Base-by-base conservation (phyloP, 257 asterid genomes). In the Penstemon barbatus region DNA sequence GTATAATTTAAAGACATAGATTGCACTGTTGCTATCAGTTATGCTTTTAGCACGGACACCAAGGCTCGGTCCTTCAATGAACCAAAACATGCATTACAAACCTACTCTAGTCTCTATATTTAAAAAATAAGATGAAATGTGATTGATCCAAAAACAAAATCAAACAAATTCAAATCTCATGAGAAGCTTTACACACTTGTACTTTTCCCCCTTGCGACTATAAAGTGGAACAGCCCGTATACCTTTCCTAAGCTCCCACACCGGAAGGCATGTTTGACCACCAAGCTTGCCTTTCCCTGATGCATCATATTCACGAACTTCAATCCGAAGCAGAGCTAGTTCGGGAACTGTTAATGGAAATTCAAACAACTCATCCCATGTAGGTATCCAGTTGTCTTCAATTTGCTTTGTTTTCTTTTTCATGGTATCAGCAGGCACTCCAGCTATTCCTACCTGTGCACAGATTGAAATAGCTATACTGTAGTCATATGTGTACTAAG, bases 261-360 rank as follows among this genome's bases (percentile, higher is more conserved):
- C 78, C 0, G 85, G 85, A 8, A 80, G 71, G 73, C 80, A 80
- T 37, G 82, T 75, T 19, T 79, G 84, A 5, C 84, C 84, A 0
- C 75, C 84, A 71, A 68, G 77, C 37, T 61, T 68, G 9, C 54
- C 56, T n/a, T 75, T 39, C 0, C 64, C 78, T 6, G 79, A 33
- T 12, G 65, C 54, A 72, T 75, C 71, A 56, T 73, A 51, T 25
- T 80, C 77, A 4, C 66, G 66, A 19, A 77, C 80, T 68, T 73
- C 75, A 1, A 80, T 62, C 37, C 78, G 66, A 40, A 80, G 80
- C 46, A 80, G 55, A 4, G 80, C 82, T n/a, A 80, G 73, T 45
- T 80, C 81, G 4, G 84, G 84, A 44, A 74, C 77, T 57, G 69
- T 70, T 9, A 80, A 25, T 6, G 71, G 78, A 71, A 73, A 74